Evolutionary conservation across 1,284 basidiomycete species (phyloP).

Genomic region (Ustilago vetiveriae): DNA sequence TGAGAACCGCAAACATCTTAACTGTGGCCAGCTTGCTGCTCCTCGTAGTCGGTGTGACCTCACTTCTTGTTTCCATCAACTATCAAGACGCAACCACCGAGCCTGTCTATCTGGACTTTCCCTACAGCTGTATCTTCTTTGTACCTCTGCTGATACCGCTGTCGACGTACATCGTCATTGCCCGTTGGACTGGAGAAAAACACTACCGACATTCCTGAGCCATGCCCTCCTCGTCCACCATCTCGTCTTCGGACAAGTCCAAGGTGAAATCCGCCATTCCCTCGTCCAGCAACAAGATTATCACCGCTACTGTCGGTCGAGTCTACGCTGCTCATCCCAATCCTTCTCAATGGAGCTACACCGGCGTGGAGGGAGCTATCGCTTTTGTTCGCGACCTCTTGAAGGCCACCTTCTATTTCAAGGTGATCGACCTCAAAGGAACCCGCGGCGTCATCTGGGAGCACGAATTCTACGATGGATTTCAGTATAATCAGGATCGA

Average conservation of each 20-base stretch:
- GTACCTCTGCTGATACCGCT: constrained; percentile 58
- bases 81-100: background rate
- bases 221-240: constrained; percentile 62
- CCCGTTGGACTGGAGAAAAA: constrained; percentile 61
- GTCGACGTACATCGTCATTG: constrained; percentile 59
- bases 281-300: constrained; percentile 62
- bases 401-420: constrained; percentile 57
- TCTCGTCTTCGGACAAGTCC: constrained; percentile 63
- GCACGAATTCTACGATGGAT: constrained; percentile 86
- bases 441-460: constrained; percentile 91
- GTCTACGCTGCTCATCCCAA: constrained; percentile 59
- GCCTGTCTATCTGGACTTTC: constrained; percentile 38
- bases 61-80: constrained; percentile 8
- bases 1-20: constrained; percentile 14
- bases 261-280: constrained; percentile 63
- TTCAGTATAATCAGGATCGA: constrained; percentile 86
- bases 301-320: constrained; percentile 64
- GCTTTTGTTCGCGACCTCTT: constrained; percentile 59
- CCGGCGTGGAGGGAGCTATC: constrained; percentile 62
- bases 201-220: constrained; percentile 48
- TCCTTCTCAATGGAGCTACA: constrained; percentile 56
- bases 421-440: constrained; percentile 69
- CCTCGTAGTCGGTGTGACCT: constrained; percentile 12
- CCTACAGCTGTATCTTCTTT: constrained; percentile 53
- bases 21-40: constrained; percentile 28